Conservation (phyloP, 805 yeast species). For the Candida glaebosa region DNA sequence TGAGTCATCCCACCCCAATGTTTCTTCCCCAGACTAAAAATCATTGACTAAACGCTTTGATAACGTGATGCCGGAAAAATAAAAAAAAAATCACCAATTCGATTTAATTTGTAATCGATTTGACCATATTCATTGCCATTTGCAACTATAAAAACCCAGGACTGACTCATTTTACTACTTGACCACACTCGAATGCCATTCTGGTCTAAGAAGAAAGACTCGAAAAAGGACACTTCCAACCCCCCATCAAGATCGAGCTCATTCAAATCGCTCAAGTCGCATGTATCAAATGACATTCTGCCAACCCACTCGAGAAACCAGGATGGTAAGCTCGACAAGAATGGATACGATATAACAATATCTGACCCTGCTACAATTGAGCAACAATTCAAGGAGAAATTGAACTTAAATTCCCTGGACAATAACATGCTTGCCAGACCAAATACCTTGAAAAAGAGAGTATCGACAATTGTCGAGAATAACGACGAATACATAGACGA, state of each 20-base stretch:
- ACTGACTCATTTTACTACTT: neutral
- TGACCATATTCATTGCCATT: neutral
- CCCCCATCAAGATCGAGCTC: constrained; percentile 11
- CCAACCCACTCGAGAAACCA: constrained; percentile 3
- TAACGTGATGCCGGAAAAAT: too few relatives aligned
- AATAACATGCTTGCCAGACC: neutral
- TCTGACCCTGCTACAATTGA: neutral
- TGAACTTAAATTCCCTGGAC: neutral
- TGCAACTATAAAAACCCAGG: constrained; percentile 2
- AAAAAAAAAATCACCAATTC: too few relatives aligned
- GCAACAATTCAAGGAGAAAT: neutral
- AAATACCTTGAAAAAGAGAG: constrained; percentile 11
- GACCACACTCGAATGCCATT: constrained; percentile 7
- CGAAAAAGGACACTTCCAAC: neutral
- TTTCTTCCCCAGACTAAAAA: neutral
- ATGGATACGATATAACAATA: neutral
- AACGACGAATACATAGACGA: constrained; percentile 17
- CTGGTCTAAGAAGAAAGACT: constrained; percentile 8
- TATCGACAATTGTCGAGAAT: constrained; percentile 21
- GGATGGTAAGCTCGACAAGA: neutral
- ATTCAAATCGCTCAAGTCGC: constrained; percentile 7
- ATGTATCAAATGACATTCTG: constrained; percentile 6
- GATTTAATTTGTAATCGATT: neutral
- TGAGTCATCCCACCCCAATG: neutral
- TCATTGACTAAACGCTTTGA: too few relatives aligned